A percentile compares a stretch with the other conserved stretches of the same genome.
These are phyloP conservation scores for Barnettozyma hawaiiensis DNA, from an alignment of 1,139 yeast genomes.

Conservation along the genomic window DNA sequence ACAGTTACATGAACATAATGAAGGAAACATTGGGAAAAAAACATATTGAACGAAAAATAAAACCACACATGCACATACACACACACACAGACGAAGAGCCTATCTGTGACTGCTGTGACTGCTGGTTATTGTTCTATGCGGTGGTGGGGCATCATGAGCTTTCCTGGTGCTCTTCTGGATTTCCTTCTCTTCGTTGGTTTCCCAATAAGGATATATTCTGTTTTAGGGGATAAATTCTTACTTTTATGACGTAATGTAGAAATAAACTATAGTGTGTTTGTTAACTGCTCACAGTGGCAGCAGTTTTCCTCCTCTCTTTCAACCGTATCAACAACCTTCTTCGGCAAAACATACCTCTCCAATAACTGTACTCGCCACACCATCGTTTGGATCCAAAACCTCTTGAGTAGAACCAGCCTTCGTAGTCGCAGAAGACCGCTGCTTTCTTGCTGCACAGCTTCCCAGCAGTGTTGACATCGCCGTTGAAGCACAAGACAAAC, in stretches of 20 bases:
- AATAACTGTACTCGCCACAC: constrained; percentile 52
- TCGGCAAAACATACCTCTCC: constrained; percentile 46
- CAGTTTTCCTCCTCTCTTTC: constrained; percentile 27
- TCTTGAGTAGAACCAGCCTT: constrained; percentile 64
- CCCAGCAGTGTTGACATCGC: constrained; percentile 3
- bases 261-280: too few species aligned
- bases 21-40: too few species aligned
- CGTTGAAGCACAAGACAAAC: constrained; percentile 50
- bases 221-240: neutral
- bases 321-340: constrained; percentile 57
- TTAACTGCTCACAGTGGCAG: too few species aligned
- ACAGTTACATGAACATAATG: too few species aligned
- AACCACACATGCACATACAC: too few species aligned
- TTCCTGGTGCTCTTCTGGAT: too few species aligned
- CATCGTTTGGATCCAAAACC: constrained; percentile 45
- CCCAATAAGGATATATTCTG: neutral
- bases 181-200: too few species aligned
- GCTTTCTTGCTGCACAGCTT: neutral
- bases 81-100: too few species aligned
- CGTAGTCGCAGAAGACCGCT: constrained; percentile 8
- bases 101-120: too few species aligned
- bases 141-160: neutral
- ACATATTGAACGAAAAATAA: too few species aligned
- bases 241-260: neutral
- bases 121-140: too few species aligned